Evolutionary conservation across 1,284 basidiomycete species (phyloP), one percentile per base, ranked within the genome.

Genomic region (Puccinia novopanici): DNA sequence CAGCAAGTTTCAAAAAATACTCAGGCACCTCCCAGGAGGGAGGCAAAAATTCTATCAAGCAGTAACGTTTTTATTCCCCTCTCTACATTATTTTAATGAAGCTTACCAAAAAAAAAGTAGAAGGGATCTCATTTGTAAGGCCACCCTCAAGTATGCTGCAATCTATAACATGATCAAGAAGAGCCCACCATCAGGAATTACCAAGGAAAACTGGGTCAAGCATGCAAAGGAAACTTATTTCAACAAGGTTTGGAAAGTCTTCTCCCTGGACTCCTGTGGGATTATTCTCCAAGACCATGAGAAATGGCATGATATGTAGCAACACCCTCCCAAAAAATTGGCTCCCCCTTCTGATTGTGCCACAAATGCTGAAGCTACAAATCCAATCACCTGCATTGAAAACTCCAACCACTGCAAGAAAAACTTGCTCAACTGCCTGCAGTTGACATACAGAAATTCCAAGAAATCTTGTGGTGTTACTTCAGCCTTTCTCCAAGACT

Each of bases 91-190:
- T n/a, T 19, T 10, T 54, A 6, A 54, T 6, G 9, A 12, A 6
- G 6, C 52, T 10, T 22, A n/a, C 22, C n/a, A n/a, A n/a, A n/a
- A n/a, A n/a, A n/a, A 5, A 3, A 27, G 9, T 30, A 63, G 59
- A 34, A 27, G 59, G 59, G 59, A 63, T 30, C 19, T 30, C 13
- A 63, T 63, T 15, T 15, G 59, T 27, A 63, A n/a, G 34, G 10
- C 27, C 9, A 63, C 59, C 15, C 24, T 63, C 34, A 63, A 63
- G 59, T 63, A 27, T n/a, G n/a, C n/a, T 30, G 15, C 27, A 5
- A 63, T 63, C 19, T 63, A 63, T 24, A 63, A 63, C 34, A 63
- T 10, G 27, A 63, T 63, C 27, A 27, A 63, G 27, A 63, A 24
- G 27, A 30, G 30, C 30, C 59, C 59, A 3, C 59, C 59, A 6